Percentiles rank a stretch among this genome's conserved stretches.
Conservation (phyloP, 257 asterid genomes). For the Primulina huaijiensis region DNA sequence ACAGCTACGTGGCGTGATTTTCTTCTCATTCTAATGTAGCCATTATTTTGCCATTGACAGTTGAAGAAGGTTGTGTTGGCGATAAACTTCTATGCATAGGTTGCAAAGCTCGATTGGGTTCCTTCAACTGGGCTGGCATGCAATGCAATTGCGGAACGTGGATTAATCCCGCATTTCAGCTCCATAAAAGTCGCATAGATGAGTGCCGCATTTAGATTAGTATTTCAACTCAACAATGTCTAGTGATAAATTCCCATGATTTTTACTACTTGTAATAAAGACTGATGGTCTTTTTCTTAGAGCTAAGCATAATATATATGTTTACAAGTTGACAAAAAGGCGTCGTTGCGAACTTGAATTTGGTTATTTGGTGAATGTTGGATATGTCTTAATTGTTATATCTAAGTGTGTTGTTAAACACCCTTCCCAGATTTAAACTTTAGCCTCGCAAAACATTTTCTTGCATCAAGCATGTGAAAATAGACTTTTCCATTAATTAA, state of each 20-base stretch:
- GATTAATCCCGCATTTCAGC: slow-evolving; percentile 94
- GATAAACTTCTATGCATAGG: slow-evolving; percentile 80
- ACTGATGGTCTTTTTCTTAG: too few relatives aligned
- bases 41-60: slow-evolving; percentile 34
- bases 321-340: not conserved
- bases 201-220: slow-evolving; percentile 45
- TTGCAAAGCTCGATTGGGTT: slow-evolving; percentile 81
- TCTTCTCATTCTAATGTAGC: slow-evolving; percentile 11
- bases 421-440: not conserved
- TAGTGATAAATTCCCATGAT: too few relatives aligned
- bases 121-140: slow-evolving; percentile 93
- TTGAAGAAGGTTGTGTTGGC: slow-evolving; percentile 67
- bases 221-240: not conserved
- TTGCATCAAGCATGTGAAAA: not conserved
- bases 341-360: not conserved
- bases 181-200: slow-evolving; percentile 80
- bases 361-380: too few relatives aligned
- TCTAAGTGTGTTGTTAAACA: not conserved
- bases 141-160: slow-evolving; percentile 92
- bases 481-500: not conserved
- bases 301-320: not conserved
- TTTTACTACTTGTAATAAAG: not conserved
- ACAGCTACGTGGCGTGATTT: not conserved
- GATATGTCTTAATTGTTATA: too few relatives aligned
- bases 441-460: not conserved